These are phyloP conservation scores for Podospora conica DNA, from an alignment of 495 filamentous ascomycete species.

Conservation along the genomic window DNA sequence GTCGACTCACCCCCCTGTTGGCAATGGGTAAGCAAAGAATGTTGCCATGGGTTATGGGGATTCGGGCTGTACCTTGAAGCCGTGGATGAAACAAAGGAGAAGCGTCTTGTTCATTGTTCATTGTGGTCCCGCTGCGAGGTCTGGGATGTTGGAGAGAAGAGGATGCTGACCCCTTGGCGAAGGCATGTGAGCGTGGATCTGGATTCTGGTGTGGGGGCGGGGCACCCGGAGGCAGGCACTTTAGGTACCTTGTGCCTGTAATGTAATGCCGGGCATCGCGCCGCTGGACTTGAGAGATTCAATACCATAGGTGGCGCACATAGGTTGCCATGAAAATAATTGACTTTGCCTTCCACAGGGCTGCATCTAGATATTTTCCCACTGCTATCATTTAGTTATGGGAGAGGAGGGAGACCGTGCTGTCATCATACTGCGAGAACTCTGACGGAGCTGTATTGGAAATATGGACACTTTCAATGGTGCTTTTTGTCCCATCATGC, in stretches of 20 bases:
- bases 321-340: no score
- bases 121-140: conserved; percentile 8
- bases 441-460: no score
- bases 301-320: no score
- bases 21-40: conserved; percentile 1
- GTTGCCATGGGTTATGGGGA: neutral
- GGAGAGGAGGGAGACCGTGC: no score
- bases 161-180: neutral
- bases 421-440: no score
- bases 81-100: conserved; percentile 89
- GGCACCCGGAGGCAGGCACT: no score
- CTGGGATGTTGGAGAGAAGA: neutral
- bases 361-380: no score
- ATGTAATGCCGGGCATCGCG: neutral
- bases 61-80: conserved; percentile 71
- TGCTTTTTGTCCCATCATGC: neutral
- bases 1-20: conserved; percentile 82
- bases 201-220: neutral
- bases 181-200: neutral
- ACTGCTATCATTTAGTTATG: no score
- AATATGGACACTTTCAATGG: neutral
- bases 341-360: no score
- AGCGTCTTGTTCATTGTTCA: conserved; percentile 80
- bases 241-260: neutral
- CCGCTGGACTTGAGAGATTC: no score